Evolutionary conservation across 805 yeast genomes (phyloP).

Genomic region (Hanseniaspora jakobsenii): DNA sequence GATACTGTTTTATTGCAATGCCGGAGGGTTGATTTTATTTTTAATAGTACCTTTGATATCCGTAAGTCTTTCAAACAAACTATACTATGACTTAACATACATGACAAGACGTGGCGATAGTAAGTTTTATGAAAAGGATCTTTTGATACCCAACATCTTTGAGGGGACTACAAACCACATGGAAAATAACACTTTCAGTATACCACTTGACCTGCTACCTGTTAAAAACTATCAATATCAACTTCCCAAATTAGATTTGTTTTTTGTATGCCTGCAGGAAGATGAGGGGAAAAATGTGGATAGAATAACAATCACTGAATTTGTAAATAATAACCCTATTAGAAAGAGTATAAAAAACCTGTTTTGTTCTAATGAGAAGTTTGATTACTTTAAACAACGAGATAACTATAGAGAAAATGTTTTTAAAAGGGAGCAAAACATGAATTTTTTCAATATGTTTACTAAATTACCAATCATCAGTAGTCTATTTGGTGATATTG

Average conservation of each 20-base stretch:
- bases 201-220: not conserved
- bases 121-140: not conserved
- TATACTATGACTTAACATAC: slow-evolving; percentile 6
- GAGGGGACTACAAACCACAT: not conserved
- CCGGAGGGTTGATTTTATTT: not conserved
- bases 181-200: not conserved
- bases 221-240: slow-evolving; percentile 11
- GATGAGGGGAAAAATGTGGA: not conserved
- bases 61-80: not conserved
- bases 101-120: not conserved
- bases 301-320: not conserved
- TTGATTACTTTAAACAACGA: slow-evolving; percentile 6
- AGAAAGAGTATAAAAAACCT: slow-evolving; percentile 4
- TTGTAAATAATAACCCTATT: not conserved
- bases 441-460: not conserved
- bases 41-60: slow-evolving; percentile 4
- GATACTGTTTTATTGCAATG: not conserved
- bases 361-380: not conserved
- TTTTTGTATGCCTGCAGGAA: slow-evolving; percentile 1
- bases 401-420: too few species aligned
- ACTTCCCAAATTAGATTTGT: slow-evolving; percentile 4
- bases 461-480: not conserved
- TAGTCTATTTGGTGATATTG: too few species aligned
- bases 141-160: slow-evolving; percentile 1
- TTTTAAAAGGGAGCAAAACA: too few species aligned